Base-by-base conservation (phyloP, 306 rosid species). In the Herpetospermum pedunculosum region DNA sequence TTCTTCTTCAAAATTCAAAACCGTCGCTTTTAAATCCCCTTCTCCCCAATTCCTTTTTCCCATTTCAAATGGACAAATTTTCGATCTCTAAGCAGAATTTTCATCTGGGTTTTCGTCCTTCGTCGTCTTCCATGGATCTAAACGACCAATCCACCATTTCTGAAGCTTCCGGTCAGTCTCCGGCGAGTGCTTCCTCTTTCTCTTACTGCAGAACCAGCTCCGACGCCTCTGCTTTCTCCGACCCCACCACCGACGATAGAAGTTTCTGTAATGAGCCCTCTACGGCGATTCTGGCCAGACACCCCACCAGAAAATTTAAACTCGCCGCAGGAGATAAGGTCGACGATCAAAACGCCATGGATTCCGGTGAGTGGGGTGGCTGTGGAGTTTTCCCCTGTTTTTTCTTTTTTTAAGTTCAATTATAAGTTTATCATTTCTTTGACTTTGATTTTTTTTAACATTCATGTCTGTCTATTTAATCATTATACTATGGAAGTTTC, bases 111-210 rank as follows among this genome's bases (percentile, higher is more conserved):
- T 91, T 85, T 76, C 91, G 80, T 11, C 91, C 87, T 62, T 85
- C 92, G 34, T 76, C 78, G 43, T 90, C 91, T 81, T 93, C 97
- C 54, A 74, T 87, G 73, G 93, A 90, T 80, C 96, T 86, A 40
- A 88, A 81, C 70, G 95, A 87, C 57, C 86, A 78, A 70, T 89
- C 96, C 38, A 67, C 85, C 65, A 21, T 63, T 35, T 70, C 77
- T 28, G 93, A 85, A 67, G 87, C 92, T 29, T 81, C 84, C 75
- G 95, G 85, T 49, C 87, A 81, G 63, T 89, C 96, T 13, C 83
- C 92, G 25, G 11, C 86, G 63, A 95, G 96, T 35, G 84, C 84
- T 16, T 88, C 80, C 38, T 92, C 96, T 12, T 88, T 74, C n/a
- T 81, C 83, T 6, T 85, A 83, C 70, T 86, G 76, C 76, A 69